A percentile compares a stretch with the other conserved stretches of the same genome.
Conservation (phyloP, 768 basidiomycete species). For the Lactarius sanguifluus region DNA sequence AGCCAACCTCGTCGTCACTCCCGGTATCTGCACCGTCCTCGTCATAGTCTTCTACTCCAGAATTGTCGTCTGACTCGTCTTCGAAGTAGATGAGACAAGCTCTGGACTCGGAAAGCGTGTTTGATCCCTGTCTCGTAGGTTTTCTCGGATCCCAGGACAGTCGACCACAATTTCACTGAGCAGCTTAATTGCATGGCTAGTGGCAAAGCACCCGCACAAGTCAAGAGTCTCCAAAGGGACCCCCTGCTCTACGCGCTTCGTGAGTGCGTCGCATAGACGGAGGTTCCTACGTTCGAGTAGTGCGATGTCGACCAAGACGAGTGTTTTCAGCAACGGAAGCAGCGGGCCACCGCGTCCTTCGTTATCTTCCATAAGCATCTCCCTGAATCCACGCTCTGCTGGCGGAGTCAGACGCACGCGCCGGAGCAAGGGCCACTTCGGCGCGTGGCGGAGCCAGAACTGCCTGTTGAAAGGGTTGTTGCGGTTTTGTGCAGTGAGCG, state of each 20-base stretch:
- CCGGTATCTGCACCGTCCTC: too few species aligned
- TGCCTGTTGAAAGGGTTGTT: background rate
- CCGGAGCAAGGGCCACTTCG: slow-evolving; percentile 7
- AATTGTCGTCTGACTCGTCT: too few species aligned
- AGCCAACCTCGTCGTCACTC: too few species aligned
- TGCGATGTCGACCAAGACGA: background rate
- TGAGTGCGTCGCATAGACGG: slow-evolving; percentile 4
- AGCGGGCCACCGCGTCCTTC: background rate
- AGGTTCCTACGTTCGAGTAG: background rate
- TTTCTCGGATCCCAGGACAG: background rate
- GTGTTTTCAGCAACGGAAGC: background rate
- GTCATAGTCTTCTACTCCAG: too few species aligned
- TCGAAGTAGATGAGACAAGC: too few species aligned
- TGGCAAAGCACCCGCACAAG: background rate
- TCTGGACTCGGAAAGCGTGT: too few species aligned
- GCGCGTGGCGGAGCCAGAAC: background rate
- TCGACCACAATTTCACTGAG: slow-evolving; percentile 6
- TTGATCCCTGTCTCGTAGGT: too few species aligned
- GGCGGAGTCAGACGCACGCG: background rate
- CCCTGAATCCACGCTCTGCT: background rate
- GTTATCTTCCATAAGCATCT: background rate
- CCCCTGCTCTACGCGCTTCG: slow-evolving; percentile 1
- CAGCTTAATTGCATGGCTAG: background rate
- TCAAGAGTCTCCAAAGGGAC: slow-evolving; percentile 12
- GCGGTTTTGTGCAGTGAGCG: background rate